Percentiles rank a stretch among this genome's conserved stretches.
phyloP scores from a whole-genome alignment of 23 red algal genomes.

The Gracilariopsis chorda region DNA sequence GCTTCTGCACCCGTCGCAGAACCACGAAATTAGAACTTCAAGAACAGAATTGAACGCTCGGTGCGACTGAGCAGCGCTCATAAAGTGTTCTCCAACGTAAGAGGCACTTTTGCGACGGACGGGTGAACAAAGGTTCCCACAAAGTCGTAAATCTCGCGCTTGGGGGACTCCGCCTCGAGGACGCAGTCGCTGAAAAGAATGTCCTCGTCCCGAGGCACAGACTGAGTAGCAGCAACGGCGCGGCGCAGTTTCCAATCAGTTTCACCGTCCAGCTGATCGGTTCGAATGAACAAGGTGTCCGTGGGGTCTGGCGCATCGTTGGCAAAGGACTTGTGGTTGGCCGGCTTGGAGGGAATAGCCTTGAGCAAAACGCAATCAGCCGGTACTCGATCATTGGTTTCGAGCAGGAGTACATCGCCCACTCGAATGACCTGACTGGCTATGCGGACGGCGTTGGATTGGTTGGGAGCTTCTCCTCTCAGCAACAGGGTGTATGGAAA shows the following conservation, averaged over 20 bases:
- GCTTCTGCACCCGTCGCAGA: no score
- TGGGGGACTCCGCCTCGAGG: constrained; percentile 81
- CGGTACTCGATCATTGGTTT: constrained; percentile 90
- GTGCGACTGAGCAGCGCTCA: no score
- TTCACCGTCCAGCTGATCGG: constrained; percentile 97
- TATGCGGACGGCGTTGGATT: constrained; percentile 49
- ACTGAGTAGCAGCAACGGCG: constrained; percentile 78
- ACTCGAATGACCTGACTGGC: constrained; percentile 87
- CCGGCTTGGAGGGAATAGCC: constrained; percentile 34
- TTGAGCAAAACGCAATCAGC: constrained; percentile 93
- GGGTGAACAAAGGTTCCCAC: constrained; percentile 75
- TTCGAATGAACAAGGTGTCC: constrained; percentile 90
- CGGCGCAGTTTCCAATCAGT: constrained; percentile 99
- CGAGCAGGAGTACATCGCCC: constrained; percentile 86
- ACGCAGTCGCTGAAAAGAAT: constrained; percentile 45
- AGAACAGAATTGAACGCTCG: no score
- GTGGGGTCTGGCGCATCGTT: constrained; percentile 13
- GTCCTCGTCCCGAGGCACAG: constrained; percentile 56
- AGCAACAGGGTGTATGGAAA: constrained; percentile 71
- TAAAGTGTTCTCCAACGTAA: constrained; percentile 90
- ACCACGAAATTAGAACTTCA: no score
- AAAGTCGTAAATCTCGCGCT: constrained; percentile 95
- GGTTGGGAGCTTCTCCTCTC: not conserved
- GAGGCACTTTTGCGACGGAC: constrained; percentile 57
- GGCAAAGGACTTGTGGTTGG: not conserved